Evolutionary conservation across 2,329 filamentous ascomycete species (phyloP).

Genomic region (Cladosporium sp.): DNA sequence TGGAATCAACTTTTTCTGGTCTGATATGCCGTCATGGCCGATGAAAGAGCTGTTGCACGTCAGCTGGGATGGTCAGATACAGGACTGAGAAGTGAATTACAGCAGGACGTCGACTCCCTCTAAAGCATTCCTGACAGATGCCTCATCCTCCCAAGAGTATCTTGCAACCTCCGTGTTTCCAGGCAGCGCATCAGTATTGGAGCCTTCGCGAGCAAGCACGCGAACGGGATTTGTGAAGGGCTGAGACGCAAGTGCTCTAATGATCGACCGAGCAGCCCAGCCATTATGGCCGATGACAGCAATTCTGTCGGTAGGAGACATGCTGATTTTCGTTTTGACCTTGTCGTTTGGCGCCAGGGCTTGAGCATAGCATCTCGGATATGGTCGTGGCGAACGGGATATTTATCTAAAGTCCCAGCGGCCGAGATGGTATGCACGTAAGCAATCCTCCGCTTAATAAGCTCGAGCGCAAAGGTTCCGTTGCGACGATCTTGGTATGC

Average conservation of each 20-base stretch:
- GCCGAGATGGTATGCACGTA: not conserved
- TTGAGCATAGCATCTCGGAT: not conserved
- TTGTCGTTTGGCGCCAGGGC: not conserved
- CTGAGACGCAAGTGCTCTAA: not conserved
- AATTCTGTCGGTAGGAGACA: not conserved
- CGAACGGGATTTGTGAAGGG: not conserved
- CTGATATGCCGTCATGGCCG: not conserved
- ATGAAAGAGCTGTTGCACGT: not conserved
- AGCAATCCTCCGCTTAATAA: not conserved
- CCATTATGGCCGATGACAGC: slow-evolving; percentile 1
- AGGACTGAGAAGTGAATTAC: not conserved
- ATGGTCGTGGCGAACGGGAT: not conserved
- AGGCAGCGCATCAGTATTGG: not conserved
- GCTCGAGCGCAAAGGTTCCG: not conserved
- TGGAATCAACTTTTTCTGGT: not conserved
- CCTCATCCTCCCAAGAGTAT: not conserved
- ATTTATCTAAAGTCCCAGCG: not conserved
- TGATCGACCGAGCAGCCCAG: not conserved
- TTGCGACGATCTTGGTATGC: not conserved
- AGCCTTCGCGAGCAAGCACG: not conserved
- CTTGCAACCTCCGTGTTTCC: not conserved
- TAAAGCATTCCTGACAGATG: not conserved
- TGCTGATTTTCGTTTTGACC: not conserved
- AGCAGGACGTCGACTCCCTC: not conserved
- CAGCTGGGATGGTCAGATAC: not conserved